Evolutionary conservation across 768 basidiomycete species (phyloP), one percentile per base, ranked within the genome.

Genomic region (Termitomyces sp.): DNA sequence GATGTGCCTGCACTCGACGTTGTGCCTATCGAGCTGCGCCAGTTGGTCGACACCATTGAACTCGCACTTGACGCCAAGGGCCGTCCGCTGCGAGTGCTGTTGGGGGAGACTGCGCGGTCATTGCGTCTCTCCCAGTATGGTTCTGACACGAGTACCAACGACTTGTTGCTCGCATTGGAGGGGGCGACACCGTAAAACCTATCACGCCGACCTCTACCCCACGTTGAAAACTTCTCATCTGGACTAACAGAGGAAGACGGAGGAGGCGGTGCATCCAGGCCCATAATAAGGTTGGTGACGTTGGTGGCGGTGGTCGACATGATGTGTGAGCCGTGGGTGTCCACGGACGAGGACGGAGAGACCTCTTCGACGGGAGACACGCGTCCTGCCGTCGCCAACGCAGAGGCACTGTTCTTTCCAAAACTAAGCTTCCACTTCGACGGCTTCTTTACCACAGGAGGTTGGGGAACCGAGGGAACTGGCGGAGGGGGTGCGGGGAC

Each of bases 361-460:
- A 66, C 61, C 56, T 77, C 79, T 56, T 78, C 77, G 18, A 72
- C 70, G 15, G 75, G 75, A 26, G 75, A 75, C 13, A 72, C 64
- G 47, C 68, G 69, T 41, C 77, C 79, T 34, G 75, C 67, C 5
- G 72, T 26, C 10, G 37, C 61, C 22, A 73, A 62, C 39, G 74
- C 66, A 52, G 77, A 64, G 37, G 75, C 69, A 63, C 69, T 79
- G 66, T 72, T 76, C 74, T 84, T 86, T 60, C 89, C 78, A 70
- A 92, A 88, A 64, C 85, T 77, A 65, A 90, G 77, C 72, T 88
- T 90, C 90, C 93, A 87, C 66, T 86, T 91, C n/a, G 88, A 91
- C 54, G 88, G 77, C 77, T 93, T 93, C 78, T 92, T 93, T 56
- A 80, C 75, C 34, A 80, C 74, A 26, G 82, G 73, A 7, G 70